Evolutionary conservation across 257 asterid genomes (phyloP).

Genomic region (Primulina tabacum): DNA sequence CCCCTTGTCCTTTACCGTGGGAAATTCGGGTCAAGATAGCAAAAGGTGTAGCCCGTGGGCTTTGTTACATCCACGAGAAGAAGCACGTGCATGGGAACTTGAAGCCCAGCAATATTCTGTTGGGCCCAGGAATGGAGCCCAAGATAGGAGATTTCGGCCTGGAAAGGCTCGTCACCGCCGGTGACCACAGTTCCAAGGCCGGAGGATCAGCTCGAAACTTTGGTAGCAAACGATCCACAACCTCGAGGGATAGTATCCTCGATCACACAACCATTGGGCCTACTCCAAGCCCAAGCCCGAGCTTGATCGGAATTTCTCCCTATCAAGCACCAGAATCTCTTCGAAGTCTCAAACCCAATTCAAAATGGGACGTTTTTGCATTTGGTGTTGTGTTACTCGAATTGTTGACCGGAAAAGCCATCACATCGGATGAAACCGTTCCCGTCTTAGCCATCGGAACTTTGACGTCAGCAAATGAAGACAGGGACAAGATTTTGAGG

Average conservation of each 20-base stretch:
- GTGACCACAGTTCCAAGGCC: constrained; percentile 60
- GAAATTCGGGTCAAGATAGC: constrained; percentile 79
- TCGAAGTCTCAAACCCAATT: constrained; percentile 80
- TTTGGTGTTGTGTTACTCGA: constrained; percentile 77
- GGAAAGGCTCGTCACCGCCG: constrained; percentile 55
- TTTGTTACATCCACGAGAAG: constrained; percentile 73
- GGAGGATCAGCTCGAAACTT: constrained; percentile 73
- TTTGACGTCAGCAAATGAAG: constrained; percentile 38
- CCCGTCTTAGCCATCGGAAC: constrained; percentile 38
- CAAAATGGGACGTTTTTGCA: constrained; percentile 87
- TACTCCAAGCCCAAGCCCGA: constrained; percentile 86
- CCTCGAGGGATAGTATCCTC: constrained; percentile 76
- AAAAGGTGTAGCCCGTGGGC: constrained; percentile 91
- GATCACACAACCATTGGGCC: constrained; percentile 53
- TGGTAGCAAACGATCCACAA: constrained; percentile 86
- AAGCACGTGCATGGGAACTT: constrained; percentile 90
- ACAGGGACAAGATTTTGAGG: constrained; percentile 48
- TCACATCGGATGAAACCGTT: constrained; percentile 61
- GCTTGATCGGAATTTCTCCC: constrained; percentile 64
- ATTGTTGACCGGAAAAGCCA: constrained; percentile 64
- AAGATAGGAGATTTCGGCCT: constrained; percentile 93
- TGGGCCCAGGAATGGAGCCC: constrained; percentile 84
- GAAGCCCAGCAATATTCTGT: constrained; percentile 73
- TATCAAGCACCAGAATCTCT: constrained; percentile 89
- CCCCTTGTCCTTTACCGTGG: constrained; percentile 84